A percentile compares a stretch with the other conserved stretches of the same genome.
phyloP scores from a whole-genome alignment of 768 basidiomycete species.

The Guyanaporus albipodus region DNA sequence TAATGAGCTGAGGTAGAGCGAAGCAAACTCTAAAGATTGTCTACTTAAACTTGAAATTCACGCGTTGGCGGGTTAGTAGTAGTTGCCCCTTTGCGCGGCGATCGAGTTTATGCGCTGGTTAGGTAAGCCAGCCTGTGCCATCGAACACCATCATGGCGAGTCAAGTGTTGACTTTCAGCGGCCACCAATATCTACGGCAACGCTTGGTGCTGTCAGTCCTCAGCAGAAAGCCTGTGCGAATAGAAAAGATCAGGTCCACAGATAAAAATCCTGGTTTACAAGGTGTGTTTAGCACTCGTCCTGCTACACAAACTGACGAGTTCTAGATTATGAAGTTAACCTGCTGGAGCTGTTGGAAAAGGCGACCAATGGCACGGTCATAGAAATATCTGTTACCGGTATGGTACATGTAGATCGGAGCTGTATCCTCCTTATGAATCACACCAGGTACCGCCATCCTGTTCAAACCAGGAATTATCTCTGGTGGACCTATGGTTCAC shows the following conservation, averaged over 20 bases:
- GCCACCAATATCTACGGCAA: conserved; percentile 79
- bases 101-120: conserved; percentile 11
- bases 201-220: conserved; percentile 87
- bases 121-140: conserved; percentile 22
- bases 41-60: conserved; percentile 7
- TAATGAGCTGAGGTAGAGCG: conserved; percentile 8
- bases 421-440: conserved; percentile 1
- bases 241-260: conserved; percentile 84
- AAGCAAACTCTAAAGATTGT: conserved; percentile 11
- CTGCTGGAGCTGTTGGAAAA: conserved; percentile 85
- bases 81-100: no score
- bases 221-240: conserved; percentile 78
- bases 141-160: conserved; percentile 12
- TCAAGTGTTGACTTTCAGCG: conserved; percentile 58
- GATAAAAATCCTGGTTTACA: conserved; percentile 95
- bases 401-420: conserved; percentile 15
- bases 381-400: conserved; percentile 97
- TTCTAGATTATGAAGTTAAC: conserved; percentile 86
- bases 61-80: conserved; percentile 1
- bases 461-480: conserved; percentile 88
- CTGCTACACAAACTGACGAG: not conserved
- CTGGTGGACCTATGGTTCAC: conserved; percentile 76
- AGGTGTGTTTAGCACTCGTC: conserved; percentile 44
- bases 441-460: conserved; percentile 80
- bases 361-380: conserved; percentile 87